These are phyloP conservation scores for Cyclotella baltica DNA, from an alignment of 108 stramenopile species.

Conservation along the genomic window DNA sequence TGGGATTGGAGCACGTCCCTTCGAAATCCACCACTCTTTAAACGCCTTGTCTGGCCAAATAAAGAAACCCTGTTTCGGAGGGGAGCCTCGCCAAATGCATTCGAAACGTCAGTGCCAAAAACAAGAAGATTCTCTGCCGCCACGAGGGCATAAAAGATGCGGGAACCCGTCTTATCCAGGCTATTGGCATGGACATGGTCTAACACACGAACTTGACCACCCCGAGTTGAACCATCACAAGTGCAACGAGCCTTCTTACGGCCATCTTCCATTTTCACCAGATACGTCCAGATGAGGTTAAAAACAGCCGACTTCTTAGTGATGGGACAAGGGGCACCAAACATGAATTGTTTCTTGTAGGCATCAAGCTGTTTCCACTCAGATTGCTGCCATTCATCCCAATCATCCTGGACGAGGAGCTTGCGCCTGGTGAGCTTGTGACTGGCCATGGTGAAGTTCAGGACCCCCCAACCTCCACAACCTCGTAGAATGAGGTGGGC, in stretches of 20 bases:
- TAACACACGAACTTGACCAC: not conserved
- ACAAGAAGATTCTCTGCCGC: too few species aligned
- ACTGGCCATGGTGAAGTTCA: not conserved
- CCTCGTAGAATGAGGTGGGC: not conserved
- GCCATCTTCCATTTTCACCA: not conserved
- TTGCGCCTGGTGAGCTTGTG: not conserved
- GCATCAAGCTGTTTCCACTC: too few species aligned
- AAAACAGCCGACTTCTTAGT: too few species aligned
- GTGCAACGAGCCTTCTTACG: slow-evolving; percentile 25
- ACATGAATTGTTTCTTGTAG: too few species aligned
- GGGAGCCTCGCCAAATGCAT: too few species aligned
- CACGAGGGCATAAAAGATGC: slow-evolving; percentile 40
- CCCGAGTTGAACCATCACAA: too few species aligned
- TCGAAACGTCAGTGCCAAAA: too few species aligned
- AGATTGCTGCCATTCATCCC: slow-evolving; percentile 6
- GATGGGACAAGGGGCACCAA: not conserved
- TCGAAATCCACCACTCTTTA: too few species aligned
- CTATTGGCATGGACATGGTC: slow-evolving; percentile 19
- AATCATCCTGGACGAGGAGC: not conserved
- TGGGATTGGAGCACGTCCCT: slow-evolving; percentile 25
- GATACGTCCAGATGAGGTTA: slow-evolving; percentile 22
- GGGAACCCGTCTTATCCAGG: slow-evolving; percentile 36
- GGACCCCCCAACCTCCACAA: not conserved
- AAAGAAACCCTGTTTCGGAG: too few species aligned
- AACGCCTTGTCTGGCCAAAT: too few species aligned